These are phyloP conservation scores for Exophiala aquamarina DNA, from an alignment of 2,329 filamentous ascomycete genomes.

Conservation along the genomic window DNA sequence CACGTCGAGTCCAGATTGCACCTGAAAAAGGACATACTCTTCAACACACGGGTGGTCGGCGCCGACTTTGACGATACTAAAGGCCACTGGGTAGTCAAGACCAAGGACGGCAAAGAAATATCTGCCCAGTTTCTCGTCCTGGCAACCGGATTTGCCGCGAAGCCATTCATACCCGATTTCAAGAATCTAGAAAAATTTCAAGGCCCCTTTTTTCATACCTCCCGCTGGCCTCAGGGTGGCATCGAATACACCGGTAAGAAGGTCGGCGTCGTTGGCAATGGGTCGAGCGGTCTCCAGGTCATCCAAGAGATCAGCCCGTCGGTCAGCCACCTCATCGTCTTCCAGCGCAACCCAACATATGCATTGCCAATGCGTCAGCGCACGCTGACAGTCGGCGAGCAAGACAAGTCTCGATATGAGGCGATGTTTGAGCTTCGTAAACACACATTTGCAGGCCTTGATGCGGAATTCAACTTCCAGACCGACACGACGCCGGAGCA, in stretches of 20 bases:
- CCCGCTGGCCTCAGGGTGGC: slow-evolving; percentile 54
- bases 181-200: slow-evolving; percentile 59
- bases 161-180: slow-evolving; percentile 60
- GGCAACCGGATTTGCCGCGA: slow-evolving; percentile 54
- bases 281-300: slow-evolving; percentile 63
- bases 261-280: slow-evolving; percentile 63
- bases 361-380: slow-evolving; percentile 47
- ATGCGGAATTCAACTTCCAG: neutral
- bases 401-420: neutral
- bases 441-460: neutral
- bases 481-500: neutral
- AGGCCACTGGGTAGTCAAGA: slow-evolving; percentile 44
- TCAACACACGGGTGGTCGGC: slow-evolving; percentile 35
- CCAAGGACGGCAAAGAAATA: slow-evolving; percentile 35
- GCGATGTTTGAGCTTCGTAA: neutral
- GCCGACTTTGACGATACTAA: slow-evolving; percentile 39
- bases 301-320: slow-evolving; percentile 58
- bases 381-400: neutral
- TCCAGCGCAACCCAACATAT: slow-evolving; percentile 66
- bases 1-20: slow-evolving; percentile 8
- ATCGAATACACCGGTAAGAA: slow-evolving; percentile 58
- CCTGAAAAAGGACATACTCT: slow-evolving; percentile 9
- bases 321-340: slow-evolving; percentile 48
- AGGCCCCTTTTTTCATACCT: slow-evolving; percentile 59
- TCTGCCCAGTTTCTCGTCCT: slow-evolving; percentile 42